These are phyloP conservation scores for Solanum chiquidenum DNA, from an alignment of 257 asterid species.

Conservation along the genomic window DNA sequence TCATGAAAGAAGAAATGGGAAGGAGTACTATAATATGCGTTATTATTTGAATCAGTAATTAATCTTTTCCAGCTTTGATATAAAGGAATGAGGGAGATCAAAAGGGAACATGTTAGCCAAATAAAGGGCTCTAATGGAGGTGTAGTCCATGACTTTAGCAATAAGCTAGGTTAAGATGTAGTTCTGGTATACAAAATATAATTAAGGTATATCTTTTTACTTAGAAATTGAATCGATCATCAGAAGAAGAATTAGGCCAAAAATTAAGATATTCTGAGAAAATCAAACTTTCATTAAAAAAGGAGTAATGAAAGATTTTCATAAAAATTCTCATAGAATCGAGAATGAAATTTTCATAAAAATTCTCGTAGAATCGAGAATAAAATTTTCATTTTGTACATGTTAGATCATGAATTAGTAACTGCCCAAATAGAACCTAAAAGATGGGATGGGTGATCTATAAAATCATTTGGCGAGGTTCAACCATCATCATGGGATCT, in stretches of 20 bases:
- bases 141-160: neutral
- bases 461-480: neutral
- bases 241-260: too few species aligned
- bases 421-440: neutral
- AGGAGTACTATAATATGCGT: neutral
- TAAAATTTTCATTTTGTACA: fast-evolving
- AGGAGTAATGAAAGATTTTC: neutral
- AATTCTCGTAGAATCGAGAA: too few species aligned
- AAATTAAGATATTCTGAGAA: neutral
- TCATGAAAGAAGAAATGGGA: neutral
- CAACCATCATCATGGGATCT: neutral
- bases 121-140: neutral
- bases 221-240: neutral
- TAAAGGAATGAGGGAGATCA: neutral
- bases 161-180: neutral
- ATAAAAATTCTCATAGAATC: too few species aligned
- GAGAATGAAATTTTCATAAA: too few species aligned
- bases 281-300: neutral
- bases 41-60: too few species aligned
- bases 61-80: neutral
- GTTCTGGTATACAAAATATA: neutral
- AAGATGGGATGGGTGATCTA: neutral
- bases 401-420: neutral
- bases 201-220: neutral
- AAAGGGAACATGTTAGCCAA: neutral